Evolutionary conservation across 495 filamentous ascomycete species (phyloP).

Genomic region (Penicillium verhagenii): DNA sequence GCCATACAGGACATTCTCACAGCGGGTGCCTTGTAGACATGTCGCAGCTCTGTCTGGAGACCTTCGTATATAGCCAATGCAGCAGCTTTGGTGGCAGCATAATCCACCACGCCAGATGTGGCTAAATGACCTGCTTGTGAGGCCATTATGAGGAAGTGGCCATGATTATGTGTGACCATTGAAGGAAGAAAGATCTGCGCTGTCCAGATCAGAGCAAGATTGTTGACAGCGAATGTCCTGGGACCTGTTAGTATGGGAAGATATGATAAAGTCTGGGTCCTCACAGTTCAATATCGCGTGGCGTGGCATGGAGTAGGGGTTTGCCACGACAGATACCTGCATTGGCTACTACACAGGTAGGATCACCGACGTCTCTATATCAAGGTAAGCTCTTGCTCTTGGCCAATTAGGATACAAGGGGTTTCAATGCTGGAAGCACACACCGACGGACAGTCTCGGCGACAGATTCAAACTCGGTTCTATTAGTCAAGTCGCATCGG

Average conservation of each 20-base stretch:
- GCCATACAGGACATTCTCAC: constrained; percentile 5
- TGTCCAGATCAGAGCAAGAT: not conserved
- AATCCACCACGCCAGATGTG: constrained; percentile 61
- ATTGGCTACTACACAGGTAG: constrained; percentile 6
- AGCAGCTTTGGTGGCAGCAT: constrained; percentile 67
- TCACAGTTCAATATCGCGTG: constrained; percentile 9
- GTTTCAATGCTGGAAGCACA: not conserved
- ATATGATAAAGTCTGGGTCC: not conserved
- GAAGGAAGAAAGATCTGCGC: constrained; percentile 72
- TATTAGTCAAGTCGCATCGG: constrained; percentile 9
- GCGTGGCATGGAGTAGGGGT: constrained; percentile 5
- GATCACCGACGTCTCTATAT: not conserved
- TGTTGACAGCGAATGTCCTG: not conserved
- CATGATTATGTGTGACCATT: constrained; percentile 59
- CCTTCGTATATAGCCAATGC: constrained; percentile 4
- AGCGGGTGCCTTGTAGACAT: constrained; percentile 10
- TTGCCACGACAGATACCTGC: constrained; percentile 9
- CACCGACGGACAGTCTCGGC: constrained; percentile 4
- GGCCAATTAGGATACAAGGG: too few relatives aligned
- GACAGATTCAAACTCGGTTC: not conserved
- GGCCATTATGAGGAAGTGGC: constrained; percentile 74
- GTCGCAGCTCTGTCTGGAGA: constrained; percentile 7
- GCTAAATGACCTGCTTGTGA: constrained; percentile 69
- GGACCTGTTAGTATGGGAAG: not conserved
- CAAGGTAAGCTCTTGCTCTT: not conserved